Percentiles rank a stretch among this genome's conserved stretches.
Evolutionary conservation across 164 flowering plant genomes (phyloP).

Genomic region (Magnolia changhungtana): DNA sequence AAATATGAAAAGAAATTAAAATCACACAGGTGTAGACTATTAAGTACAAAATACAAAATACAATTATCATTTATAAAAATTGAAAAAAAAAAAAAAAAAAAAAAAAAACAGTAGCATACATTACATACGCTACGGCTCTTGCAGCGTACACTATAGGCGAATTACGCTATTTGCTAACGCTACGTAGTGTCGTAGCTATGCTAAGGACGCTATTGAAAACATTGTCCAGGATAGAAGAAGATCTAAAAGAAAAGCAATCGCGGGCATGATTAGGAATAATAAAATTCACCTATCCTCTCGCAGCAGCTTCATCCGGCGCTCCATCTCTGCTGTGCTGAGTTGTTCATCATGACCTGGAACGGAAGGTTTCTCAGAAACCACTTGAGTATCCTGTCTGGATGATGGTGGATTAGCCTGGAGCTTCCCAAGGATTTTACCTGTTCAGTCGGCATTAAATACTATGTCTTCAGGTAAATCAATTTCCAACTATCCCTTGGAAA

Average conservation of each 20-base stretch:
- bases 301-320: slow-evolving; percentile 61
- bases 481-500: neutral
- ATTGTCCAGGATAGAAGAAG: neutral
- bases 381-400: slow-evolving; percentile 32
- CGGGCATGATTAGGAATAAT: neutral
- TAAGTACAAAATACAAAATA: too few species aligned
- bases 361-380: slow-evolving; percentile 30
- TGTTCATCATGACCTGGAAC: slow-evolving; percentile 42
- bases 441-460: slow-evolving; percentile 3
- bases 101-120: too few species aligned
- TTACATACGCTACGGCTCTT: too few species aligned
- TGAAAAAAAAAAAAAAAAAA: too few species aligned
- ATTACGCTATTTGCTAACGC: too few species aligned
- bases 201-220: too few species aligned
- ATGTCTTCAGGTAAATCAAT: slow-evolving; percentile 8
- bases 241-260: neutral
- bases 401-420: slow-evolving; percentile 20
- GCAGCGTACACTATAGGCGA: too few species aligned
- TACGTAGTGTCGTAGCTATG: too few species aligned
- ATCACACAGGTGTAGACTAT: too few species aligned
- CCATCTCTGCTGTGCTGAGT: slow-evolving; percentile 62
- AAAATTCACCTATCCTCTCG: slow-evolving; percentile 57
- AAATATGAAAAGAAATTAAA: too few species aligned
- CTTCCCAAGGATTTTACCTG: slow-evolving; percentile 34
- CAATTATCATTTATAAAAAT: too few species aligned